Base-by-base conservation (phyloP, 805 yeast genomes). In the Nakazawaea pomicola region DNA sequence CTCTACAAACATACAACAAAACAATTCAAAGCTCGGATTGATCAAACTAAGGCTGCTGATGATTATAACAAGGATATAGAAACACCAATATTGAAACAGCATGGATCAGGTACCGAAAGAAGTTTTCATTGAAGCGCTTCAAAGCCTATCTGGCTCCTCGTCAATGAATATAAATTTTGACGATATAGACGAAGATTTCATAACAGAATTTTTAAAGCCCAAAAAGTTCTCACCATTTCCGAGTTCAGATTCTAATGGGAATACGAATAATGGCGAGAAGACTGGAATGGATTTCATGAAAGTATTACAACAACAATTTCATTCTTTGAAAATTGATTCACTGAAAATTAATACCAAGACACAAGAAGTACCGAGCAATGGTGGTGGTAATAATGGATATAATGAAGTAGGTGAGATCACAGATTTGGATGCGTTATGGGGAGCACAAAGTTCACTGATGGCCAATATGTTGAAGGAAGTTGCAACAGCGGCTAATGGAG, bases 171-270 rank as follows among this genome's bases (percentile, higher is more conserved):
- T 33, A 23, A 15, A 33, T 23, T 23, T 23, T 6, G 15, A 33
- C 4, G 36, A 33, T 23, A 23, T 33, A 11, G 36, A 33, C 24
- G 36, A 33, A 3, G n/a, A 33, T 8, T 33, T 23, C 6, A 33
- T 33, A 8, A 23, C 14, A 23, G 36, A 33, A 23, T 33, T 33
- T 23, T 23, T 33, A 4, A 33, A 33, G 24, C 29, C 36, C 6
- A 14, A 33, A 7, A 33, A 15, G 12, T 33, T 33, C 29, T 23
- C 29, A 6, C 36, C 36, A n/a, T 33, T 33, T 14, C 36, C 36
- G 18, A 23, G 10, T 23, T 23, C 36, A 33, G n/a, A n/a, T n/a
- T n/a, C n/a, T n/a, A n/a, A n/a, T n/a, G n/a, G n/a, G n/a, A n/a
- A n/a, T n/a, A n/a, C n/a, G n/a, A n/a, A n/a, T n/a, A n/a, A n/a